phyloP scores from a whole-genome alignment of 2,329 filamentous ascomycete species.

The Fusarium udum region DNA sequence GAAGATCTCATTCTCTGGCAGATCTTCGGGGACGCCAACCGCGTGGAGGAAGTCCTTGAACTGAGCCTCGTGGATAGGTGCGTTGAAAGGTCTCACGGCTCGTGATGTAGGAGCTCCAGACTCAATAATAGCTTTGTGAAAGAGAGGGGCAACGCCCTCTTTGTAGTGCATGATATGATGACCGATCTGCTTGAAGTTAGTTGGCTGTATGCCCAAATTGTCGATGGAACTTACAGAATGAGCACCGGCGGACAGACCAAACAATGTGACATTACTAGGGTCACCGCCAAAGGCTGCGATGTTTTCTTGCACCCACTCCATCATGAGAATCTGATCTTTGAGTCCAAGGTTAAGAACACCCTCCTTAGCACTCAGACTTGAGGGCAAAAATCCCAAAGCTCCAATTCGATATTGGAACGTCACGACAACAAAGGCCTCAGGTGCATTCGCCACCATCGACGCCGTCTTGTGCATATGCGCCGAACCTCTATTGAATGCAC shows the following conservation, averaged over 20 bases:
- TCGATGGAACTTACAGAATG: constrained; percentile 53
- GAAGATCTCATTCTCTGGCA: constrained; percentile 50
- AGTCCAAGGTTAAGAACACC: constrained; percentile 65
- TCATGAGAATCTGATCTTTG: constrained; percentile 59
- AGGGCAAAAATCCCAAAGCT: constrained; percentile 70
- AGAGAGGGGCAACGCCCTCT: constrained; percentile 56
- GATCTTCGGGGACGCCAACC: constrained; percentile 20
- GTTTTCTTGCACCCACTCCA: constrained; percentile 66
- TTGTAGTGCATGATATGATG: constrained; percentile 68
- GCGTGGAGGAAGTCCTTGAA: constrained; percentile 48
- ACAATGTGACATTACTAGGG: constrained; percentile 52
- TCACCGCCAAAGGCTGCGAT: constrained; percentile 64
- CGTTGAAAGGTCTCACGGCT: constrained; percentile 63
- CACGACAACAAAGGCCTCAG: constrained; percentile 59
- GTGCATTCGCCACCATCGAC: constrained; percentile 67
- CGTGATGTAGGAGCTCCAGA: constrained; percentile 65
- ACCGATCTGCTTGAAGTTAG: constrained; percentile 60
- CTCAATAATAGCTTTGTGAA: constrained; percentile 64
- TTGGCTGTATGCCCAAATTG: neutral
- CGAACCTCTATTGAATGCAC: constrained; percentile 54
- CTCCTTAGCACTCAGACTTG: constrained; percentile 57
- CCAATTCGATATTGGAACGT: constrained; percentile 63
- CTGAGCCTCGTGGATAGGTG: constrained; percentile 66
- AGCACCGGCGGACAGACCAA: constrained; percentile 56
- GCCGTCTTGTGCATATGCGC: constrained; percentile 67